Evolutionary conservation across 2,329 filamentous ascomycete genomes (phyloP).

Genomic region (Piedraia hortae): DNA sequence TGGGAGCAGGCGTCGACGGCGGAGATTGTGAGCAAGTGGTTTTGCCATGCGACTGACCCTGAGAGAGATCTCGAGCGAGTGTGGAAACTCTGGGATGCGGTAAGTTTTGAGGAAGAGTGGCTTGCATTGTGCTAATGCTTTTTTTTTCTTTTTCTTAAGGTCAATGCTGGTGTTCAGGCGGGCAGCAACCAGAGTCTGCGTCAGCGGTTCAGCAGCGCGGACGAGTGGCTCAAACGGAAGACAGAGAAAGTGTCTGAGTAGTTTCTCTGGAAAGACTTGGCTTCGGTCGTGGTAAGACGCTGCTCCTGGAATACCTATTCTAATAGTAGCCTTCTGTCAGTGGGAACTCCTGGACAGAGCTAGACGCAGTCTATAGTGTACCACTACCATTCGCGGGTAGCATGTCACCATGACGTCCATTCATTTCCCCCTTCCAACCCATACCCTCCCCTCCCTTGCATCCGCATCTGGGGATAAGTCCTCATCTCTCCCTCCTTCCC

Average conservation of each 20-base stretch:
- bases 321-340: no score
- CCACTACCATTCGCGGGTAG: no score
- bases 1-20: no score
- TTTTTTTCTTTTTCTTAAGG: constrained; percentile 12
- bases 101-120: no score
- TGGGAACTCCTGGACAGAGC: no score
- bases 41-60: constrained; percentile 31
- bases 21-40: constrained; percentile 27
- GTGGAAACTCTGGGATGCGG: constrained; percentile 37
- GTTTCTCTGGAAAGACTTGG: no score
- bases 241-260: no score
- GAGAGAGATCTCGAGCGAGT: constrained; percentile 29
- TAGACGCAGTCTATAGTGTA: no score
- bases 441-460: constrained; percentile 35
- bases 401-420: no score
- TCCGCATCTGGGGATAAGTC: constrained; percentile 29
- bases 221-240: constrained; percentile 27
- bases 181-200: constrained; percentile 19
- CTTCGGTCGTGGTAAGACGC: no score
- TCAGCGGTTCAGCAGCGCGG: constrained; percentile 29
- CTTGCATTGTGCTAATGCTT: background rate
- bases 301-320: no score
- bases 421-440: constrained; percentile 26
- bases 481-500: constrained; percentile 32
- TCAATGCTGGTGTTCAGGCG: constrained; percentile 29